Evolutionary conservation across 768 basidiomycete species (phyloP).

Genomic region (Lactifluus hygrophoroides): DNA sequence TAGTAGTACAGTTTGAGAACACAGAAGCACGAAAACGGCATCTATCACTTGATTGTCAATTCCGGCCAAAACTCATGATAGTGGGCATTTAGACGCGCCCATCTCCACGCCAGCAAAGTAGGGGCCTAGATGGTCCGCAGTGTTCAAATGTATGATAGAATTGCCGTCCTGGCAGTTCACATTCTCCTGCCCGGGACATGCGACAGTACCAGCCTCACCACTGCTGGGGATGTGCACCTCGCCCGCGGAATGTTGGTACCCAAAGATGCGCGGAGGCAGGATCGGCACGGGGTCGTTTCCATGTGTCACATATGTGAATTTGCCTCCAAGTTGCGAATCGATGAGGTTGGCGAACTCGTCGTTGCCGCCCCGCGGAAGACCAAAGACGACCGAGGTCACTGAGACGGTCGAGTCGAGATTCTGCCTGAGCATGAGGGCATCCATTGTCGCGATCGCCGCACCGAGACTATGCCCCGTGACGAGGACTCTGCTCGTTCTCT

Average conservation of each 20-base stretch:
- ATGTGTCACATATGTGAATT: conserved; percentile 32
- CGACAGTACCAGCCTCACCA: conserved; percentile 27
- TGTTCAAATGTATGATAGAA: neutral
- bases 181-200: conserved; percentile 36
- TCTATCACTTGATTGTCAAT: too few species aligned
- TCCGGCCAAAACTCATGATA: too few species aligned
- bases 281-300: conserved; percentile 37
- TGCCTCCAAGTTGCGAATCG: conserved; percentile 29
- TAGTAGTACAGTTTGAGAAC: too few species aligned
- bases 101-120: neutral
- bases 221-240: conserved; percentile 35
- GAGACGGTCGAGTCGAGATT: conserved; percentile 29
- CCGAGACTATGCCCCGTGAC: conserved; percentile 40
- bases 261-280: conserved; percentile 33
- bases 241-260: conserved; percentile 38
- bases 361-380: conserved; percentile 40
- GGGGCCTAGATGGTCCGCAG: conserved; percentile 5
- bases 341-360: conserved; percentile 36
- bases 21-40: too few species aligned
- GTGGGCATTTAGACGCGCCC: neutral
- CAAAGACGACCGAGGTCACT: conserved; percentile 32
- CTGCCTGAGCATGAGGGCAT: conserved; percentile 34
- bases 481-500: conserved; percentile 31
- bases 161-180: conserved; percentile 11
- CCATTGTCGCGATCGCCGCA: conserved; percentile 39